Percentiles rank a stretch among this genome's conserved stretches.
phyloP scores from a whole-genome alignment of 208 protist genomes.

The Phytomonas francai region DNA sequence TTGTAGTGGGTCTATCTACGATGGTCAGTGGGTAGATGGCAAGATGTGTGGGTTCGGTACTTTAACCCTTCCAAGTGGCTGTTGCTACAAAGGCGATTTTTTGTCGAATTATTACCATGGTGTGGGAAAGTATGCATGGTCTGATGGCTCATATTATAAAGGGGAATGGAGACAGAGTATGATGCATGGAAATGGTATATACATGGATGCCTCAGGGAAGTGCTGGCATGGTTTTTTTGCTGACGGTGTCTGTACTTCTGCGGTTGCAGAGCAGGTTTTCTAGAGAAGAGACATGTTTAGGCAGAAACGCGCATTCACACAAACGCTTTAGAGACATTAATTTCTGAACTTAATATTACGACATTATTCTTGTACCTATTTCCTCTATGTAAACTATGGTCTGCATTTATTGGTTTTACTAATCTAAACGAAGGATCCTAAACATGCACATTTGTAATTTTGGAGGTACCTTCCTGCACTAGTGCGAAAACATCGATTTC shows the following conservation, averaged over 20 bases:
- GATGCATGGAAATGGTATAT: conserved; percentile 84
- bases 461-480: not conserved
- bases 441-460: not conserved
- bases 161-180: conserved; percentile 71
- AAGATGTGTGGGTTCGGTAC: conserved; percentile 51
- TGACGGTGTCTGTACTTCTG: conserved; percentile 30
- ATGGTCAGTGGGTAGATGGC: conserved; percentile 79
- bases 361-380: not conserved
- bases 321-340: not conserved
- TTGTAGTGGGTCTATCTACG: conserved; percentile 56
- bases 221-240: conserved; percentile 78
- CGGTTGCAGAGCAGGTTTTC: conserved; percentile 49
- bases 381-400: not conserved
- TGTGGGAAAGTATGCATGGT: conserved; percentile 71
- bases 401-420: not conserved
- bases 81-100: conserved; percentile 48
- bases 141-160: conserved; percentile 82
- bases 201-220: conserved; percentile 49
- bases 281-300: conserved; percentile 10
- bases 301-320: not conserved
- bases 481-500: not conserved
- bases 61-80: conserved; percentile 50
- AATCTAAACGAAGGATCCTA: not conserved
- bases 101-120: conserved; percentile 57
- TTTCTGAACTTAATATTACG: not conserved